A percentile compares a stretch with the other conserved stretches of the same genome.
phyloP scores from a whole-genome alignment of 176 grass and related monocot species.

The Calamus simplicifolius region DNA sequence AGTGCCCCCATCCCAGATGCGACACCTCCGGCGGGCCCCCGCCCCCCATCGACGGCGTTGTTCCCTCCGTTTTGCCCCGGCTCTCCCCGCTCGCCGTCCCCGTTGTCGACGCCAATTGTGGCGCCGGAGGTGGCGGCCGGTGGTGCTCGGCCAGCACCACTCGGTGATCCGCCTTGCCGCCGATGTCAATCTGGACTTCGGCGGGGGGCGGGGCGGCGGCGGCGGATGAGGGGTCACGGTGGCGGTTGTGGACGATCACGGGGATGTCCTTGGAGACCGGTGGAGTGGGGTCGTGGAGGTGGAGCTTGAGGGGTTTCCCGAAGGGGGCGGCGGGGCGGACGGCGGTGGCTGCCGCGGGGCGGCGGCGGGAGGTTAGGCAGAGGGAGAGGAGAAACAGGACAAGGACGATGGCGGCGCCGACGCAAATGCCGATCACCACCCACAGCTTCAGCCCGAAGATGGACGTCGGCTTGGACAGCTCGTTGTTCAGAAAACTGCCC shows the following conservation, averaged over 20 bases:
- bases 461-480: slow-evolving; percentile 64
- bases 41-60: slow-evolving; percentile 11
- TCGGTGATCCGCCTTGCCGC: slow-evolving; percentile 37
- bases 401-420: slow-evolving; percentile 26
- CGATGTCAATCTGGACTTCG: slow-evolving; percentile 44
- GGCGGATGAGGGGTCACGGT: neutral
- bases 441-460: slow-evolving; percentile 66
- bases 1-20: slow-evolving; percentile 57
- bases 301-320: slow-evolving; percentile 45
- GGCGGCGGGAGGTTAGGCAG: slow-evolving; percentile 46
- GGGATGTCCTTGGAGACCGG: slow-evolving; percentile 35
- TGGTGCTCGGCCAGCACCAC: slow-evolving; percentile 2
- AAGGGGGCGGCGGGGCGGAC: neutral
- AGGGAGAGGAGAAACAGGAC: slow-evolving; percentile 36
- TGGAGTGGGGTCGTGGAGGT: slow-evolving; percentile 30
- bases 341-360: slow-evolving; percentile 1
- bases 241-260: slow-evolving; percentile 33
- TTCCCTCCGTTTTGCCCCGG: slow-evolving; percentile 7
- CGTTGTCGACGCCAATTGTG: slow-evolving; percentile 10
- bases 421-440: slow-evolving; percentile 45
- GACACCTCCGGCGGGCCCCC: slow-evolving; percentile 39
- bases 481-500: slow-evolving; percentile 31
- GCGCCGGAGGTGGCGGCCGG: slow-evolving; percentile 25
- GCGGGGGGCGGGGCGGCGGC: slow-evolving; percentile 18
- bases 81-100: slow-evolving; percentile 32